A percentile compares a stretch with the other conserved stretches of the same genome.
Evolutionary conservation across 1,284 basidiomycete species (phyloP).

Genomic region (Austroboletus niveus): DNA sequence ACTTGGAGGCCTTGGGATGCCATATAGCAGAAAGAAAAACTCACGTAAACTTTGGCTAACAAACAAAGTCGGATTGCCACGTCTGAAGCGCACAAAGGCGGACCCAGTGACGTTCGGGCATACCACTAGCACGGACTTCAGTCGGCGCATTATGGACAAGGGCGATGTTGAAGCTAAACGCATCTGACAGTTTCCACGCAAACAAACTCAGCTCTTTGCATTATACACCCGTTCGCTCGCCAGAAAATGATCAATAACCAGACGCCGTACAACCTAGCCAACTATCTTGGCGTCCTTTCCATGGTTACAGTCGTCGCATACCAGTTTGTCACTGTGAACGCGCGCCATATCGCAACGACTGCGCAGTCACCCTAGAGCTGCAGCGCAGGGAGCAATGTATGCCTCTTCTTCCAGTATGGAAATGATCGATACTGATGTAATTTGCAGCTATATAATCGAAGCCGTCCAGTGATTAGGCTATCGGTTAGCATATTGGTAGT

Average conservation of each 20-base stretch:
- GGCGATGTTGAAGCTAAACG: neutral
- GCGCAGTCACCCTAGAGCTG: conserved; percentile 7
- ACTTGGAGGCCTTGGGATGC: conserved; percentile 7
- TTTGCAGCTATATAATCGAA: conserved; percentile 17
- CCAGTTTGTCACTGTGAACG: conserved; percentile 86
- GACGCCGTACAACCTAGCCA: conserved; percentile 81
- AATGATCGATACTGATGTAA: neutral
- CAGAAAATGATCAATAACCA: conserved; percentile 69
- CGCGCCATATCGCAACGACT: conserved; percentile 44
- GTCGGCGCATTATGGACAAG: conserved; percentile 63
- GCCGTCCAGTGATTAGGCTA: no score
- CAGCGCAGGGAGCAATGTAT: neutral
- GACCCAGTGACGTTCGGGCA: conserved; percentile 70
- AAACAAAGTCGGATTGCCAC: conserved; percentile 4
- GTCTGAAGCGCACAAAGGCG: neutral
- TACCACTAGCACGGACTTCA: conserved; percentile 36
- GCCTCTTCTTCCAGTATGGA: conserved; percentile 1
- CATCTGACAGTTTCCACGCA: neutral
- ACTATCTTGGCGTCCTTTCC: conserved; percentile 78
- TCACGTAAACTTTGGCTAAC: conserved; percentile 67
- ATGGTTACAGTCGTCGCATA: conserved; percentile 83
- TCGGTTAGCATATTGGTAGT: neutral
- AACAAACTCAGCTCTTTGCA: neutral
- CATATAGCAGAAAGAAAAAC: conserved; percentile 24
- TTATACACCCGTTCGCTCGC: neutral